These are phyloP conservation scores for Umbelopsis sp. DNA, from an alignment of 371 early-diverging fungal species.

Conservation along the genomic window DNA sequence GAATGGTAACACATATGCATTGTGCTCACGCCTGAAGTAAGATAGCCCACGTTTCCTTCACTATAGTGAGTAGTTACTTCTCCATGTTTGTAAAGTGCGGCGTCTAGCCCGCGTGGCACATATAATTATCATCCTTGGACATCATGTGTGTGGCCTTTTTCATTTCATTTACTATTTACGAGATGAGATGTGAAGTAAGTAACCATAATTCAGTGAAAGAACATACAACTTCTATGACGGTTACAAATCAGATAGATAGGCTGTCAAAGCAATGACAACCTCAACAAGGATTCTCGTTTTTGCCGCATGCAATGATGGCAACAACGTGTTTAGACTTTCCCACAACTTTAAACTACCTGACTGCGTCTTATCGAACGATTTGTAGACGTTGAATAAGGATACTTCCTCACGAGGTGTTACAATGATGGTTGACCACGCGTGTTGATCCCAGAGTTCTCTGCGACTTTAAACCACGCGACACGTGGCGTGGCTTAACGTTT, in stretches of 20 bases:
- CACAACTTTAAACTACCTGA: background rate
- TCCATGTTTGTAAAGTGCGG: background rate
- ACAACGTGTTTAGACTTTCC: background rate
- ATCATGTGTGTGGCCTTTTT: background rate
- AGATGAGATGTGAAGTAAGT: no score
- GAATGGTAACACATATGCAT: conserved; percentile 9
- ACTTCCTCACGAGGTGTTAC: conserved; percentile 4
- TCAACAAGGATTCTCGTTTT: no score
- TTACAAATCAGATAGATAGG: no score
- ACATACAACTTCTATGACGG: no score
- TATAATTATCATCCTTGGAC: background rate
- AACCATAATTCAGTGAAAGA: no score
- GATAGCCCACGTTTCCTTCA: background rate
- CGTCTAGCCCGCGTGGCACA: background rate
- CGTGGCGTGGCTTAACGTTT: background rate
- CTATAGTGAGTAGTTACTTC: background rate
- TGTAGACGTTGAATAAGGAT: background rate
- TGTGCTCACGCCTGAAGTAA: background rate
- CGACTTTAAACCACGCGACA: background rate
- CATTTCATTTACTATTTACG: background rate
- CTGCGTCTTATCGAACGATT: background rate
- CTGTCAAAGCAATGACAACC: no score
- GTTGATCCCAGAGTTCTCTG: background rate
- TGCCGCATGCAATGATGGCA: no score
- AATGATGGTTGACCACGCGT: background rate